Conservation (phyloP, 176 grass and related monocot species). For the Aegilops speltoides region DNA sequence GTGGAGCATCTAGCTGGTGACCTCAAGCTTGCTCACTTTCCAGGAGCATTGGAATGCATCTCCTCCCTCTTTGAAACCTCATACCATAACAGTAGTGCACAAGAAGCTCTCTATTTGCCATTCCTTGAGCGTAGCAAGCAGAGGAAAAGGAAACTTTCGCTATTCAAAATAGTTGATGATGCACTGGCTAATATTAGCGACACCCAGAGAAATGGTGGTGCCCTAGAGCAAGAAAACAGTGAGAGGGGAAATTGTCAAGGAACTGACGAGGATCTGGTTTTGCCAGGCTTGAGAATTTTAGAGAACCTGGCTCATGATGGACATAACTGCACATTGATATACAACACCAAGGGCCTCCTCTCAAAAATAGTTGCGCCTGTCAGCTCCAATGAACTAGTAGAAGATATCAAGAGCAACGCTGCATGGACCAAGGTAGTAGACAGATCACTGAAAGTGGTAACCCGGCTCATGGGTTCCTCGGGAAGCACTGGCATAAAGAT, state of each 20-base stretch:
- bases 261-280: neutral
- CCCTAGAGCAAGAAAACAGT: too few relatives aligned
- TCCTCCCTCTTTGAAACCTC: neutral
- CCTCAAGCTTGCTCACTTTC: neutral
- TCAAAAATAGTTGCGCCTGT: neutral
- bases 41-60: neutral
- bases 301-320: neutral
- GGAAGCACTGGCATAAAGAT: neutral
- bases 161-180: too few relatives aligned
- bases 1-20: neutral
- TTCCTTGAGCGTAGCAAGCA: too few relatives aligned
- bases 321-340: neutral
- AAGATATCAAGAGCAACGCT: neutral
- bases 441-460: neutral
- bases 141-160: too few relatives aligned
- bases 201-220: too few relatives aligned
- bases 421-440: neutral
- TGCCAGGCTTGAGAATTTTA: constrained; percentile 11
- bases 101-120: neutral
- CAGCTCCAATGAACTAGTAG: neutral
- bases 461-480: neutral
- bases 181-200: too few relatives aligned
- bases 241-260: neutral
- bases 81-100: neutral
- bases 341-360: neutral